Percentiles rank a stretch among this genome's conserved stretches.
Conservation (phyloP, 768 basidiomycete species). For the Macrocybe gigantea region DNA sequence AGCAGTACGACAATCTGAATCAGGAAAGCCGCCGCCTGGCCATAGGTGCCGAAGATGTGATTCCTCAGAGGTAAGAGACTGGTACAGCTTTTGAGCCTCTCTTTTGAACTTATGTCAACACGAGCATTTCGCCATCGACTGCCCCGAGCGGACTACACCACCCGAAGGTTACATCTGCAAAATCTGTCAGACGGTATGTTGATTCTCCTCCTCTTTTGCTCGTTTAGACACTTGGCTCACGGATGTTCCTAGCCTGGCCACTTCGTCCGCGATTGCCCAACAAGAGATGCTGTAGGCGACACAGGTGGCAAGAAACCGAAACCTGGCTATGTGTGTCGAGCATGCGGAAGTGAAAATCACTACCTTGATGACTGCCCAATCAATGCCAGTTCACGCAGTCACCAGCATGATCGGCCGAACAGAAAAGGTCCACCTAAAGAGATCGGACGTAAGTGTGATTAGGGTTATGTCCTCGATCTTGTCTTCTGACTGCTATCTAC, state of each 20-base stretch:
- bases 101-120: slow-evolving; percentile 1
- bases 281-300: slow-evolving; percentile 69
- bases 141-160: slow-evolving; percentile 70
- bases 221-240: not conserved
- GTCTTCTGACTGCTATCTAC: slow-evolving; percentile 7
- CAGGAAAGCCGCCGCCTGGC: slow-evolving; percentile 58
- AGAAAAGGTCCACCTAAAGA: slow-evolving; percentile 63
- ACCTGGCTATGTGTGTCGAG: slow-evolving; percentile 84
- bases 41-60: slow-evolving; percentile 79
- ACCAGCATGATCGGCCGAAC: slow-evolving; percentile 28
- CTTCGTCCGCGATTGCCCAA: slow-evolving; percentile 86
- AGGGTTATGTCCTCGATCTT: not conserved
- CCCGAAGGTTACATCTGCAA: slow-evolving; percentile 86
- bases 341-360: slow-evolving; percentile 84
- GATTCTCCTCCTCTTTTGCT: slow-evolving; percentile 1
- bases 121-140: slow-evolving; percentile 73
- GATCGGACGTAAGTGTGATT: slow-evolving; percentile 59
- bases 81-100: not conserved
- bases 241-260: slow-evolving; percentile 56
- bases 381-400: slow-evolving; percentile 44
- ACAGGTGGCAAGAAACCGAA: slow-evolving; percentile 80
- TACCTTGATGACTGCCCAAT: slow-evolving; percentile 84
- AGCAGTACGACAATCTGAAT: slow-evolving; percentile 28
- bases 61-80: slow-evolving; percentile 54
- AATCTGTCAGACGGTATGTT: slow-evolving; percentile 65